These are phyloP conservation scores for Cladosporium oxysporum DNA, from an alignment of 2,329 filamentous ascomycete genomes.

Conservation along the genomic window DNA sequence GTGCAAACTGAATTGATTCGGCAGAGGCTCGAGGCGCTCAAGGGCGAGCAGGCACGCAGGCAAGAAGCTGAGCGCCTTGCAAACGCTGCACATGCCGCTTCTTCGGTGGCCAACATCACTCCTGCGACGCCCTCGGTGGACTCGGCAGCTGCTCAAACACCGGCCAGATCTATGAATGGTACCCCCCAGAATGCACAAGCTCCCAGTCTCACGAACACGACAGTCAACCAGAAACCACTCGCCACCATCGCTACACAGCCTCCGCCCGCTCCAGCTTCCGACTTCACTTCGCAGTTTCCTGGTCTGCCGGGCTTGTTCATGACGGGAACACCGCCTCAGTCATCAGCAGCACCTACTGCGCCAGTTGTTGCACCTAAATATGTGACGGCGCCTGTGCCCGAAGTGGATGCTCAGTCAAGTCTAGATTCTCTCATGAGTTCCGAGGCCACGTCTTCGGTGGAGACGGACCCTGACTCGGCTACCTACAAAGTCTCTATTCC, in stretches of 20 bases:
- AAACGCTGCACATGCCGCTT: conserved; percentile 26
- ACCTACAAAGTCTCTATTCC: background rate
- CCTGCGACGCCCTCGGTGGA: background rate
- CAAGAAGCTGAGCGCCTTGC: conserved; percentile 15
- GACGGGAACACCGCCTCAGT: conserved; percentile 19
- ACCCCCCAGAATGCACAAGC: conserved; percentile 1
- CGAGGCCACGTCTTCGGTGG: background rate
- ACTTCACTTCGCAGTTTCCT: conserved; percentile 14
- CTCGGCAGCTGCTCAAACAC: background rate
- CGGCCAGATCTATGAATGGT: background rate
- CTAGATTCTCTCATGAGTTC: background rate
- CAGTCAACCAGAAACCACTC: background rate
- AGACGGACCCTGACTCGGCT: background rate
- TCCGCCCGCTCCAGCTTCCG: background rate
- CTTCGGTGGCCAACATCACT: background rate
- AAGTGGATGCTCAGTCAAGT: background rate
- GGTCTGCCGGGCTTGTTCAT: conserved; percentile 35
- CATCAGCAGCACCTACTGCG: background rate
- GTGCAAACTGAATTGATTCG: conserved; percentile 73
- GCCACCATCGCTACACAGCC: background rate
- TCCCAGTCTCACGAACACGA: background rate
- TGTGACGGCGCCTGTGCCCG: background rate
- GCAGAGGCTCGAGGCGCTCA: conserved; percentile 75
- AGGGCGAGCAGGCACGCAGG: conserved; percentile 37
- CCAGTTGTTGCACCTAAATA: background rate